Percentiles rank a stretch among this genome's conserved stretches.
phyloP scores from a whole-genome alignment of 2,329 filamentous ascomycete genomes.

The Botrytis byssoidea region DNA sequence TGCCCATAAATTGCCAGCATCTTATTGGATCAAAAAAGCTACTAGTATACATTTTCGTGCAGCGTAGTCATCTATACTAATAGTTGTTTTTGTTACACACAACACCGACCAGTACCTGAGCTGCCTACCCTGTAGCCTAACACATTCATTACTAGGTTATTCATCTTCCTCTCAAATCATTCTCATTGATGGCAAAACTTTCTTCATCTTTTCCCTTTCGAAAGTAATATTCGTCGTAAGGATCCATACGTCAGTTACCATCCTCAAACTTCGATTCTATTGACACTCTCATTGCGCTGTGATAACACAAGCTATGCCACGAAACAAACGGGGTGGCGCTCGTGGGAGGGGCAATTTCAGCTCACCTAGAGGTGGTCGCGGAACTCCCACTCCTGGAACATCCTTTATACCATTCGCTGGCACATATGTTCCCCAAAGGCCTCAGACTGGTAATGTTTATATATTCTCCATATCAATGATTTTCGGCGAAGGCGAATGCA shows the following conservation, averaged over 20 bases:
- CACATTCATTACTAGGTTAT: neutral
- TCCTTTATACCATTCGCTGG: slow-evolving; percentile 31
- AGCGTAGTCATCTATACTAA: neutral
- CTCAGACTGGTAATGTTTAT: slow-evolving; percentile 26
- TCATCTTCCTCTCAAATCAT: neutral
- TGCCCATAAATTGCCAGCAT: neutral
- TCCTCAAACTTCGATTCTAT: neutral
- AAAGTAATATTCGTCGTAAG: neutral
- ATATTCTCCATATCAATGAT: neutral
- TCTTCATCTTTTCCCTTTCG: neutral
- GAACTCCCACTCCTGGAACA: slow-evolving; percentile 19
- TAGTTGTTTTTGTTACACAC: neutral
- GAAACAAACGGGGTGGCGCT: slow-evolving; percentile 24
- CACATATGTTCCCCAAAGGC: slow-evolving; percentile 23
- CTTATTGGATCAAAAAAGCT: neutral
- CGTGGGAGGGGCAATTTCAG: slow-evolving; percentile 25
- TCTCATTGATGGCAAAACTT: neutral
- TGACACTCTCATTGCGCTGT: neutral
- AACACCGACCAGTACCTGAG: neutral
- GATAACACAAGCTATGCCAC: slow-evolving; percentile 27
- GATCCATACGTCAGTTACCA: neutral
- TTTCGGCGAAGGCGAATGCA: too few species aligned
- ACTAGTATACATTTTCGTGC: neutral
- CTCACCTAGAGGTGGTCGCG: slow-evolving; percentile 21
- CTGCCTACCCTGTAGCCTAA: neutral